Conservation (phyloP, 768 basidiomycete genomes). For the Serpula lacrymans region DNA sequence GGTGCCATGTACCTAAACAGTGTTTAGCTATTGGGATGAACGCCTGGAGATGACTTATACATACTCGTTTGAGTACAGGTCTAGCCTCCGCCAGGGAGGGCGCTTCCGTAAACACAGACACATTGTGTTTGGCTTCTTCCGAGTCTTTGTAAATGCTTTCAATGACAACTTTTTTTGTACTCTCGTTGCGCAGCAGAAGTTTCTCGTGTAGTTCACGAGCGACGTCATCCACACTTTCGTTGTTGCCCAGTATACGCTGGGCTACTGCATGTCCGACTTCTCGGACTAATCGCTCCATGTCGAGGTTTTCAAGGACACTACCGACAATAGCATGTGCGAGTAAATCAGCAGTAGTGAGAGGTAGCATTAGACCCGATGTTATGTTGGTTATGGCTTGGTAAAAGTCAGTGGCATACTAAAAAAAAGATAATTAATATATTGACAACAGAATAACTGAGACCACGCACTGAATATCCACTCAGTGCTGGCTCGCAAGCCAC, state of each 20-base stretch:
- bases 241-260: constrained; percentile 85
- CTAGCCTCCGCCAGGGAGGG: constrained; percentile 68
- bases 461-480: constrained; percentile 81
- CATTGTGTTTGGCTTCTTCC: constrained; percentile 86
- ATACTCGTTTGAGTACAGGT: constrained; percentile 75
- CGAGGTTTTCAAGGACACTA: constrained; percentile 94
- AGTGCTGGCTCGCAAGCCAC: constrained; percentile 98
- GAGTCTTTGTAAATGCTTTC: constrained; percentile 96
- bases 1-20: constrained; percentile 78
- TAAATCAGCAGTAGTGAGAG: constrained; percentile 91
- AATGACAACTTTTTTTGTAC: constrained; percentile 94
- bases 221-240: constrained; percentile 96
- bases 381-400: constrained; percentile 90
- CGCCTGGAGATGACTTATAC: constrained; percentile 14
- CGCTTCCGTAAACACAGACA: constrained; percentile 77
- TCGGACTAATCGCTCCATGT: constrained; percentile 94
- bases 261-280: constrained; percentile 95
- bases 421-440: constrained; percentile 12
- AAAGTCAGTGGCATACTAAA: constrained; percentile 87
- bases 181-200: constrained; percentile 87
- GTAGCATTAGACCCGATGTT: constrained; percentile 94
- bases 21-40: constrained; percentile 2
- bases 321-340: constrained; percentile 96
- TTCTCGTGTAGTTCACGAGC: constrained; percentile 92
- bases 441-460: neutral